Percentiles rank a stretch among this genome's conserved stretches.
Evolutionary conservation across 2,329 filamentous ascomycete genomes (phyloP).

Genomic region (Dothiorella sarmentorum): DNA sequence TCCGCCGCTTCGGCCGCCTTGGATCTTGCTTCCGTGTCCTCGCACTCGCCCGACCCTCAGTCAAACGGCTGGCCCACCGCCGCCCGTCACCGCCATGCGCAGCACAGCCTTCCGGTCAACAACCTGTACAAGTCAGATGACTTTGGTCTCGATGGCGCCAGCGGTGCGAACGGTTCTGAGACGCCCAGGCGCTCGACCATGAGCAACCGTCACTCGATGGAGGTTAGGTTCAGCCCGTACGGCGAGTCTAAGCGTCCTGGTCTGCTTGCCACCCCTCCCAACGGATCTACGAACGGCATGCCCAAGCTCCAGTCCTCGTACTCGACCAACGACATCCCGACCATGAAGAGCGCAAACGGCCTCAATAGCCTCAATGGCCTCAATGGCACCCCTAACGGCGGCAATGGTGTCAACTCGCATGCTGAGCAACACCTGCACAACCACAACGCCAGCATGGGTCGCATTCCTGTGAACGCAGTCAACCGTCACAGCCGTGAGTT

Average conservation of each 20-base stretch:
- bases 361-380: constrained; percentile 49
- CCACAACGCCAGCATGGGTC: constrained; percentile 78
- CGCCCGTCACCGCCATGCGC: constrained; percentile 62
- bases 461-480: constrained; percentile 66
- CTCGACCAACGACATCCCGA: constrained; percentile 85
- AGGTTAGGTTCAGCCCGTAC: constrained; percentile 41
- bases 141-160: constrained; percentile 22
- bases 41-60: constrained; percentile 57
- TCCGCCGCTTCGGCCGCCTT: constrained; percentile 77
- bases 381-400: constrained; percentile 32
- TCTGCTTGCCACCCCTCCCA: constrained; percentile 58
- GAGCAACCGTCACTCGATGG: constrained; percentile 47
- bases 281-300: constrained; percentile 54
- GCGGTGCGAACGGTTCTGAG: constrained; percentile 29
- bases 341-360: constrained; percentile 67
- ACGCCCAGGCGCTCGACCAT: constrained; percentile 27
- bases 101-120: constrained; percentile 59
- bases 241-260: constrained; percentile 44
- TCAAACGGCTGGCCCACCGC: constrained; percentile 52
- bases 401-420: constrained; percentile 45
- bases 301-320: constrained; percentile 83
- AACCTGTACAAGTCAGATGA: constrained; percentile 44
- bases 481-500: constrained; percentile 70
- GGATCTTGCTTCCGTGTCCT: constrained; percentile 71
- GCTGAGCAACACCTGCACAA: constrained; percentile 60